phyloP scores from a whole-genome alignment of 768 basidiomycete genomes.

The Pleurotus platypus region DNA sequence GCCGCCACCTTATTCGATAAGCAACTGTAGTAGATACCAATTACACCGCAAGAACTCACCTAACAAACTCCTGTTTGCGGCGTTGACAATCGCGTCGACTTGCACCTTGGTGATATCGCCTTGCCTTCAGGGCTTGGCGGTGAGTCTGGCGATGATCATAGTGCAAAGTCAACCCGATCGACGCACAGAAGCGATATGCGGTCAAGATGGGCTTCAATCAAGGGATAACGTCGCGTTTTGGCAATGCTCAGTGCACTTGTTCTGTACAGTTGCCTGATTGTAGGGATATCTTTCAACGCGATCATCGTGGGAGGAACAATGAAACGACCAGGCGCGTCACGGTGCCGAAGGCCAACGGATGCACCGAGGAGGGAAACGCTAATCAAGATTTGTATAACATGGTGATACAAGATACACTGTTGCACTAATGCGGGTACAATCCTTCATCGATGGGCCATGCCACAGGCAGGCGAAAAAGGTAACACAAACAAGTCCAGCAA shows the following conservation, averaged over 20 bases:
- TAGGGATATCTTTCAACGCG: conserved; percentile 40
- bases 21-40: conserved; percentile 8
- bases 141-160: neutral
- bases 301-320: neutral
- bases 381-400: neutral
- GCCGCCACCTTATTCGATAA: conserved; percentile 58
- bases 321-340: no score
- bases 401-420: conserved; percentile 2
- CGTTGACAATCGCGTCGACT: conserved; percentile 77
- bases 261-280: conserved; percentile 53
- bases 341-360: no score
- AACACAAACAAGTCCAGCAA: neutral
- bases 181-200: conserved; percentile 70
- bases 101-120: conserved; percentile 75
- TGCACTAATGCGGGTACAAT: conserved; percentile 1
- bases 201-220: conserved; percentile 39
- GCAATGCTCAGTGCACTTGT: conserved; percentile 31
- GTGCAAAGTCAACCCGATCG: neutral
- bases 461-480: conserved; percentile 2
- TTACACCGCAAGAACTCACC: conserved; percentile 39
- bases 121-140: conserved; percentile 39
- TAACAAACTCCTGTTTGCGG: conserved; percentile 69
- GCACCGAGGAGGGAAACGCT: no score
- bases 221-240: conserved; percentile 29
- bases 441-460: neutral